Evolutionary conservation across 768 basidiomycete genomes (phyloP).

Genomic region (Suillus subluteus): DNA sequence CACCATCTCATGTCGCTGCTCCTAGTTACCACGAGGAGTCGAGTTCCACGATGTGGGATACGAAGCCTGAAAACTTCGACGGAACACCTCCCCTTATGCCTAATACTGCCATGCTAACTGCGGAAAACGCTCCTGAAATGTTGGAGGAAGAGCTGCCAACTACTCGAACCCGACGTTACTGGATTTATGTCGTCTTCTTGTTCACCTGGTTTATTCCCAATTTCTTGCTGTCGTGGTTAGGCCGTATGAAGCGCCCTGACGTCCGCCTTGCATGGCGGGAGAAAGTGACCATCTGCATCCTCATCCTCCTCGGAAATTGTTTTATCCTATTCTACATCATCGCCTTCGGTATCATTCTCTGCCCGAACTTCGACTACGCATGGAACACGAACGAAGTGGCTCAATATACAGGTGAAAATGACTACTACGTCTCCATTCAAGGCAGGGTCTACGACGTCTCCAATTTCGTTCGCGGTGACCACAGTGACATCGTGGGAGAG

Average conservation of each 20-base stretch:
- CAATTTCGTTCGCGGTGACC: slow-evolving; percentile 61
- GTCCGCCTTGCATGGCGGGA: slow-evolving; percentile 72
- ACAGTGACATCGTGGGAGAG: slow-evolving; percentile 59
- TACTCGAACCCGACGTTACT: slow-evolving; percentile 56
- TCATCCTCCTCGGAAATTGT: slow-evolving; percentile 58
- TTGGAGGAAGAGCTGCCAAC: slow-evolving; percentile 61
- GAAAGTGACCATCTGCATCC: slow-evolving; percentile 64
- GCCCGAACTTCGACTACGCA: slow-evolving; percentile 63
- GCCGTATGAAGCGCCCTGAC: slow-evolving; percentile 71
- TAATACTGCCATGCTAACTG: slow-evolving; percentile 42
- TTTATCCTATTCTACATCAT: slow-evolving; percentile 69
- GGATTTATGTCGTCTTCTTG: slow-evolving; percentile 58
- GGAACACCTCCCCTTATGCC: slow-evolving; percentile 34
- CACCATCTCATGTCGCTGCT: slow-evolving; percentile 25
- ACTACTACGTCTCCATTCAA: slow-evolving; percentile 67
- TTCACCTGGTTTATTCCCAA: slow-evolving; percentile 60
- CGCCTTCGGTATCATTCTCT: slow-evolving; percentile 61
- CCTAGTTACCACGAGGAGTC: slow-evolving; percentile 36
- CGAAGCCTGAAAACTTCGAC: slow-evolving; percentile 39
- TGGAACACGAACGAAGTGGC: slow-evolving; percentile 56
- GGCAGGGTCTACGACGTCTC: slow-evolving; percentile 66
- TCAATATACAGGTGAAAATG: slow-evolving; percentile 50
- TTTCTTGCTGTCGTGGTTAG: slow-evolving; percentile 50
- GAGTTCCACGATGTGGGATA: slow-evolving; percentile 46
- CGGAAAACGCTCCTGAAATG: slow-evolving; percentile 46